A percentile compares a stretch with the other conserved stretches of the same genome.
phyloP scores from a whole-genome alignment of 2,329 filamentous ascomycete genomes.

The Dactylellina parvicollis region DNA sequence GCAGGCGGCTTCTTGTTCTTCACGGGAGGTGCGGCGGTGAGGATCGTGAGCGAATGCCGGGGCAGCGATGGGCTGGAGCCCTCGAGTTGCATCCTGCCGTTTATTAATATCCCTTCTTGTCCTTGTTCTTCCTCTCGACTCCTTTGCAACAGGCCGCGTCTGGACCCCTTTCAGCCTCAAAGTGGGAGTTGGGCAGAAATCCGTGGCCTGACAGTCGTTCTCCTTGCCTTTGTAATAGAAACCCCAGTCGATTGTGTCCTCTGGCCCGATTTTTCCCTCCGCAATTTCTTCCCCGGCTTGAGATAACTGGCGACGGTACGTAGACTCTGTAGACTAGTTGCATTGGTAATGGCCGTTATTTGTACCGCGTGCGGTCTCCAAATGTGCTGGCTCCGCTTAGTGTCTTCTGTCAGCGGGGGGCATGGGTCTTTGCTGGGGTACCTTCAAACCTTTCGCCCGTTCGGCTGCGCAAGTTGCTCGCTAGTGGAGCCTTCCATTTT shows the following conservation, averaged over 20 bases:
- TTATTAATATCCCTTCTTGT: constrained; percentile 24
- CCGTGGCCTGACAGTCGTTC: constrained; percentile 35
- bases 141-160: constrained; percentile 15
- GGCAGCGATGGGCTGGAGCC: constrained; percentile 27
- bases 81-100: constrained; percentile 50
- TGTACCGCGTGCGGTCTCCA: neutral
- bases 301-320: constrained; percentile 14
- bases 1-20: constrained; percentile 3
- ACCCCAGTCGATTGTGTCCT: constrained; percentile 22
- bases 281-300: constrained; percentile 6
- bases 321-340: neutral
- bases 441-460: neutral
- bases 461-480: constrained; percentile 16
- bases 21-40: constrained; percentile 9
- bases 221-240: constrained; percentile 26
- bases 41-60: constrained; percentile 26
- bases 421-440: constrained; percentile 1
- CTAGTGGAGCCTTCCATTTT: constrained; percentile 12
- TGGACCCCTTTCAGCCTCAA: constrained; percentile 49
- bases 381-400: constrained; percentile 11
- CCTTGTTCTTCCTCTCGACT: neutral
- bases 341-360: constrained; percentile 15
- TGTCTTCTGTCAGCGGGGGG: constrained; percentile 11
- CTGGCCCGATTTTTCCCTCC: constrained; percentile 9
- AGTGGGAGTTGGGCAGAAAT: constrained; percentile 34